These are phyloP conservation scores for Pseudomassariella vexata DNA, from an alignment of 2,329 filamentous ascomycete species.

Conservation along the genomic window DNA sequence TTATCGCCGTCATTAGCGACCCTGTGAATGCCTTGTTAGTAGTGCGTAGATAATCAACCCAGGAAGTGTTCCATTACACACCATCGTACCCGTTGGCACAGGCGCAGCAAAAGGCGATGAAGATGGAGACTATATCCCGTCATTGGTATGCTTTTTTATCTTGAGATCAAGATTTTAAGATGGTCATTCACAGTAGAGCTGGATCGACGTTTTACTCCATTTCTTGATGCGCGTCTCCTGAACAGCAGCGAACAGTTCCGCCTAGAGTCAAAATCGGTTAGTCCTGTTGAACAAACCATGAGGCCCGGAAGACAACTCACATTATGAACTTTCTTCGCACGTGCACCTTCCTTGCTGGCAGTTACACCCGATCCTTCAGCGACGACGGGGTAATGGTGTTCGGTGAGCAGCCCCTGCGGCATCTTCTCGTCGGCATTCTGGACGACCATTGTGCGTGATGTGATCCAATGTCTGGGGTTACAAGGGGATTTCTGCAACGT, in stretches of 20 bases:
- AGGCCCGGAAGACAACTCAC: constrained; percentile 19
- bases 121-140: constrained; percentile 30
- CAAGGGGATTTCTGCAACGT: no score
- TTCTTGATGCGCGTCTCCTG: constrained; percentile 37
- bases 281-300: neutral
- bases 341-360: constrained; percentile 23
- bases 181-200: constrained; percentile 30
- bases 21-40: constrained; percentile 15
- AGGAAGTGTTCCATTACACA: constrained; percentile 7
- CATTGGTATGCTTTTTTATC: constrained; percentile 3
- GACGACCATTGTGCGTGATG: no score
- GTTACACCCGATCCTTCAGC: constrained; percentile 21
- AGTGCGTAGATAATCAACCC: constrained; percentile 4
- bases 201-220: constrained; percentile 33
- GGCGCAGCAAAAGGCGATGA: constrained; percentile 38
- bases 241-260: constrained; percentile 40
- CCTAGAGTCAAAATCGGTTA: constrained; percentile 24
- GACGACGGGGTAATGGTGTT: constrained; percentile 10
- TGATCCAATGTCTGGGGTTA: no score
- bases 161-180: neutral
- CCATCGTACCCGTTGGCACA: constrained; percentile 44
- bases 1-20: constrained; percentile 37
- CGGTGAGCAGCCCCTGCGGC: no score
- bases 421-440: no score
- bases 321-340: constrained; percentile 35